Evolutionary conservation across 2,329 filamentous ascomycete genomes (phyloP).

Genomic region (Aspergillus sp.): DNA sequence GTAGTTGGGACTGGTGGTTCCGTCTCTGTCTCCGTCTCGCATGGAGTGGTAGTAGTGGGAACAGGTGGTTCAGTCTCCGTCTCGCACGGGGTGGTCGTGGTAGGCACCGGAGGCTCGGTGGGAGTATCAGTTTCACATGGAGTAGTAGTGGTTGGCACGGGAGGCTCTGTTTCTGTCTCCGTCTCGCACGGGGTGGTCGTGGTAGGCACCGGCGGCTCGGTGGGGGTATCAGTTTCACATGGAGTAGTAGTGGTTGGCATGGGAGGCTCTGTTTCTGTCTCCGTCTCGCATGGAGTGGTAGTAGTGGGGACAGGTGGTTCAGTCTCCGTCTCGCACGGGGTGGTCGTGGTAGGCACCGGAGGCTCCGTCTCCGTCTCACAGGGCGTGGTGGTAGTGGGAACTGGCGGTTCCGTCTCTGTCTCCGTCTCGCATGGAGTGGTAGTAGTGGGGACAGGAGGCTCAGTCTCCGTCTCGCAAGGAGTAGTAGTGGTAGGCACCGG

Average conservation of each 20-base stretch:
- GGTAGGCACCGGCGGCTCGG: not conserved
- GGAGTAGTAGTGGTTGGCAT: not conserved
- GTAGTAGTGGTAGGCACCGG: not conserved
- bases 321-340: not conserved
- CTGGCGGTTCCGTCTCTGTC: not conserved
- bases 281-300: not conserved
- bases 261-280: not conserved
- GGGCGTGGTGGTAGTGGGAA: not conserved
- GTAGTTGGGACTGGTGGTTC: no score
- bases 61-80: no score
- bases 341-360: not conserved
- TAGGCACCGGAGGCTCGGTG: not conserved
- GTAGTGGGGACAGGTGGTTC: not conserved
- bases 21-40: no score
- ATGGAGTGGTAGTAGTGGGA: no score
- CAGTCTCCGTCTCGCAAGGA: not conserved
- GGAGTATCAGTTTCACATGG: no score
- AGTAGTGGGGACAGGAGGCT: no score
- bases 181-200: not conserved
- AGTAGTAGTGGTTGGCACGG: no score
- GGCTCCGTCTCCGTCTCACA: not conserved
- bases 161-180: no score
- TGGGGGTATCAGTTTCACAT: not conserved
- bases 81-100: no score
- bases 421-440: no score